These are phyloP conservation scores for Zopfia rhizophila DNA, from an alignment of 2,329 filamentous ascomycete species.

Conservation along the genomic window DNA sequence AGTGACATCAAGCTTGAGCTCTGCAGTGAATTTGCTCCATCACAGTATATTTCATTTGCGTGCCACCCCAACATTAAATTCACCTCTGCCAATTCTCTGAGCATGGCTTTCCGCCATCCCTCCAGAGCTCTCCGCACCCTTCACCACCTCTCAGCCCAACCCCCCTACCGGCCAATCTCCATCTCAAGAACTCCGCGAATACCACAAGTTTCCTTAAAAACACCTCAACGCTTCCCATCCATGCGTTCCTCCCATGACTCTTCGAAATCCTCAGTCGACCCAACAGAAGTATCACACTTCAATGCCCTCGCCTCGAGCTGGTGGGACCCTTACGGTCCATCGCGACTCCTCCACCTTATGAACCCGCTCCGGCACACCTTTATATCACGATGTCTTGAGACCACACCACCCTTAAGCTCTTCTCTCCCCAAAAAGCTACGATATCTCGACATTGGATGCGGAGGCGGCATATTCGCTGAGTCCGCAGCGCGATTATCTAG, in stretches of 20 bases:
- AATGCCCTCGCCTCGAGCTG: conserved; percentile 90
- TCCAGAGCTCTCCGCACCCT: neutral
- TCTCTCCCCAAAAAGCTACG: conserved; percentile 58
- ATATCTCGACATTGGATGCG: conserved; percentile 94
- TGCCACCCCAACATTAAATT: neutral
- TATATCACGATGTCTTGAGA: conserved; percentile 74
- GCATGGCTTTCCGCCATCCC: neutral
- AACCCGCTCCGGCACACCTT: conserved; percentile 96
- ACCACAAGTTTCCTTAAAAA: neutral
- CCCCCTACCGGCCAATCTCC: neutral
- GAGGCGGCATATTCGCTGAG: conserved; percentile 96
- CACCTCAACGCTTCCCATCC: too few species aligned
- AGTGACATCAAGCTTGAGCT: neutral
- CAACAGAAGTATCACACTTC: conserved; percentile 93
- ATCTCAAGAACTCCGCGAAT: neutral
- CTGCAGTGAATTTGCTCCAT: too few species aligned
- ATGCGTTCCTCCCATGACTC: too few species aligned
- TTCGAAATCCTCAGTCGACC: conserved; percentile 71
- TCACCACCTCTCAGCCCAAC: neutral
- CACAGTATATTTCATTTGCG: too few species aligned
- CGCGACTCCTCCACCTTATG: conserved; percentile 94
- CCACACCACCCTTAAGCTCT: conserved; percentile 44
- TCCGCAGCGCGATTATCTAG: conserved; percentile 75
- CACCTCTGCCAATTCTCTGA: neutral
- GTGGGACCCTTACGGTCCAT: conserved; percentile 97